Conservation (phyloP, 108 stramenopile species). For the Cylindrotheca fusiformis region DNA sequence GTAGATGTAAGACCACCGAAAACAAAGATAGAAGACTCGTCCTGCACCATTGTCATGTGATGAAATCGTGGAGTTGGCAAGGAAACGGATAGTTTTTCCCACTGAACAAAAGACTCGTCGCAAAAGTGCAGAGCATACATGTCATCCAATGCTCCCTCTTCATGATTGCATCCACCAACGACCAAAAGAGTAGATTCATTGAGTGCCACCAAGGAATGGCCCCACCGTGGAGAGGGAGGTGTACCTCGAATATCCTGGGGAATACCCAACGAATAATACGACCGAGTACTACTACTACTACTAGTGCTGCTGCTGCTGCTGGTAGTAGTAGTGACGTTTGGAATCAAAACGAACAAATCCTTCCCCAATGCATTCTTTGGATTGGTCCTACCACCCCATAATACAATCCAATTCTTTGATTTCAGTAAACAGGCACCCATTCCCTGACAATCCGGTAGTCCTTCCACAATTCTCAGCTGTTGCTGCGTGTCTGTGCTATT, state of each 20-base stretch:
- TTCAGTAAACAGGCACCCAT: too few relatives aligned
- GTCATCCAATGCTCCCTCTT: constrained; percentile 28
- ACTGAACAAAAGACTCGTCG: not conserved
- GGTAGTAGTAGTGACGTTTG: too few relatives aligned
- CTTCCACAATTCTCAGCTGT: not conserved
- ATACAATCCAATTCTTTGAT: too few relatives aligned
- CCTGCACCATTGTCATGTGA: not conserved
- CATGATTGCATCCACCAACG: not conserved
- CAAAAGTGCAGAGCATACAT: constrained; percentile 19
- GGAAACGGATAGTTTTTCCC: not conserved
- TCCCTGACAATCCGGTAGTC: constrained; percentile 28
- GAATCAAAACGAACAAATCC: not conserved
- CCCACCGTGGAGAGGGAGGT: constrained; percentile 62
- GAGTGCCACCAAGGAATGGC: constrained; percentile 65
- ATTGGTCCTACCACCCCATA: constrained; percentile 43
- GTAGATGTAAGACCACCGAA: constrained; percentile 17
- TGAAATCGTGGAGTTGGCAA: constrained; percentile 20
- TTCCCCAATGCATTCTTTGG: constrained; percentile 31
- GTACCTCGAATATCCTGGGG: constrained; percentile 23
- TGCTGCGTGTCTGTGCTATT: too few relatives aligned
- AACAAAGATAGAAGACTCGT: constrained; percentile 3
- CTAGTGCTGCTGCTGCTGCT: too few relatives aligned
- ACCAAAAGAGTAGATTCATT: constrained; percentile 2
- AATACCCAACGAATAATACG: not conserved
- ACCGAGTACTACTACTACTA: too few relatives aligned